Conservation (phyloP, 1,284 basidiomycete species). For the Leucoagaricus sp. region DNA sequence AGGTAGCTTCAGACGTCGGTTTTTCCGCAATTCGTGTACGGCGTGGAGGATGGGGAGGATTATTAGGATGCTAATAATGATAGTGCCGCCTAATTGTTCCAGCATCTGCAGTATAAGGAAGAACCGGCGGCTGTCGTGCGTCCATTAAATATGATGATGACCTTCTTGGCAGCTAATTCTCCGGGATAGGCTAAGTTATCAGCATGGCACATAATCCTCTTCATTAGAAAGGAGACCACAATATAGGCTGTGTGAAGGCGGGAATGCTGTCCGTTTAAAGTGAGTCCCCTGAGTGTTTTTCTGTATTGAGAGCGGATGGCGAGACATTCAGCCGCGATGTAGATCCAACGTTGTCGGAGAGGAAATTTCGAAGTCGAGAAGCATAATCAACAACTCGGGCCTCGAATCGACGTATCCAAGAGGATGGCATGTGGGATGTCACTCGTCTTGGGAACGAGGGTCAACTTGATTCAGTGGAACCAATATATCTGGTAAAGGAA, state of each 20-base stretch:
- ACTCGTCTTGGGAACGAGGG: slow-evolving; percentile 8
- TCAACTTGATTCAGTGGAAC: neutral
- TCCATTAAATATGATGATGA: slow-evolving; percentile 2
- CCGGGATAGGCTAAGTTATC: too few relatives aligned
- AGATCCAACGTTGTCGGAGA: neutral
- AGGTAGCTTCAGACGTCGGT: neutral
- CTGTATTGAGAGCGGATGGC: too few relatives aligned
- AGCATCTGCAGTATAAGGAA: too few relatives aligned
- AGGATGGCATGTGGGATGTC: slow-evolving; percentile 12
- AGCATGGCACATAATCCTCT: too few relatives aligned
- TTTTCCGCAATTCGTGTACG: slow-evolving; percentile 1
- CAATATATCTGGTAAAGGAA: neutral
- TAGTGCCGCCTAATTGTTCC: neutral
- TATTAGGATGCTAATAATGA: neutral
- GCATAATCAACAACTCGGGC: neutral
- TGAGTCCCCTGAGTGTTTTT: too few relatives aligned
- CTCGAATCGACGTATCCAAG: slow-evolving; percentile 2
- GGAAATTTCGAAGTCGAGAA: neutral
- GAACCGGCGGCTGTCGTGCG: neutral
- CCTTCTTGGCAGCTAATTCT: too few relatives aligned
- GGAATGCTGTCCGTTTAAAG: too few relatives aligned
- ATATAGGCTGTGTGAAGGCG: too few relatives aligned
- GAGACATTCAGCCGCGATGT: neutral
- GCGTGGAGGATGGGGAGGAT: neutral
- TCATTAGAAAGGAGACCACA: too few relatives aligned